phyloP scores from a whole-genome alignment of 1,284 basidiomycete species.

The Sporisorium graminicola region DNA sequence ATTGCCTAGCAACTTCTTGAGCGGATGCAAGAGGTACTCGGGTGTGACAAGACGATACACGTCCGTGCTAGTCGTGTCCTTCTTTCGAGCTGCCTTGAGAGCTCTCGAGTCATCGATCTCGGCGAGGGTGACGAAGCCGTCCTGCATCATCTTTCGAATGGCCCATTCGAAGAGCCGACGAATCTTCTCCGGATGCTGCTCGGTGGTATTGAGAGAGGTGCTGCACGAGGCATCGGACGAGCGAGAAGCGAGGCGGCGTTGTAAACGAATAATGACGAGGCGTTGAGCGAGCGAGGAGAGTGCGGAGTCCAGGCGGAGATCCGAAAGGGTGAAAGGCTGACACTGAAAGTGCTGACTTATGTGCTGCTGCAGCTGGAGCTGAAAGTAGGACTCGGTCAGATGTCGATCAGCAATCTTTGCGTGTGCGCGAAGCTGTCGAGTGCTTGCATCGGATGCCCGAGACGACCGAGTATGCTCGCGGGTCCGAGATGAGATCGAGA shows the following conservation, averaged over 20 bases:
- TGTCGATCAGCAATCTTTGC: constrained; percentile 37
- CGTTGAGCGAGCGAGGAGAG: constrained; percentile 30
- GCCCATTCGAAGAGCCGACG: constrained; percentile 40
- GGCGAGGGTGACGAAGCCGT: constrained; percentile 45
- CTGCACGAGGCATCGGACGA: neutral
- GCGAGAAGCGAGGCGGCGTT: constrained; percentile 18
- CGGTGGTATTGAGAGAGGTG: constrained; percentile 4
- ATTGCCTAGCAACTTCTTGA: constrained; percentile 18
- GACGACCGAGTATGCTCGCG: constrained; percentile 1
- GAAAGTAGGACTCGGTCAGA: constrained; percentile 44
- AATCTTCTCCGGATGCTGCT: constrained; percentile 28
- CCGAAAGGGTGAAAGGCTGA: constrained; percentile 10
- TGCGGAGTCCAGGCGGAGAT: constrained; percentile 10
- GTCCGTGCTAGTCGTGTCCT: constrained; percentile 5
- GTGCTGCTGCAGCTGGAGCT: constrained; percentile 43
- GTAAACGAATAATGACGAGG: constrained; percentile 32
- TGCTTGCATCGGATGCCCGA: constrained; percentile 2
- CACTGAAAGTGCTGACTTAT: constrained; percentile 17
- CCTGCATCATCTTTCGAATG: constrained; percentile 50
- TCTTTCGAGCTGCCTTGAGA: neutral
- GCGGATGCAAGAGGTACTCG: constrained; percentile 27
- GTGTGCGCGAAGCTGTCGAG: constrained; percentile 24
- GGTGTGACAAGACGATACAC: constrained; percentile 33
- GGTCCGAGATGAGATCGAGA: neutral
- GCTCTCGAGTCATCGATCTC: neutral